Percentiles rank a stretch among this genome's conserved stretches.
Conservation (phyloP, 2,329 filamentous ascomycete species). For the Fusarium sp. region DNA sequence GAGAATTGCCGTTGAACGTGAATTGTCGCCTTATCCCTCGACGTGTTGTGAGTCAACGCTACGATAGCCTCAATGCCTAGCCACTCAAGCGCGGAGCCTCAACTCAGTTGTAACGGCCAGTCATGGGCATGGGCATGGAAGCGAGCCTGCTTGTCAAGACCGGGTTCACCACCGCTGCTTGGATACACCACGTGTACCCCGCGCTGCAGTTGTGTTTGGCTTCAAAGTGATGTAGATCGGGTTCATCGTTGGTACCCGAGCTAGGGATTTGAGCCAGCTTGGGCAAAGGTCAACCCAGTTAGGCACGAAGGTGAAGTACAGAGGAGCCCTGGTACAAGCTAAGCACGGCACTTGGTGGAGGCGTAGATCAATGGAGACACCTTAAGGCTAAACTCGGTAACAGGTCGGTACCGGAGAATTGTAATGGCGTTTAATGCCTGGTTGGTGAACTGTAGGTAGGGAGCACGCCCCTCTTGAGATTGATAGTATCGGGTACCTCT, state of each 20-base stretch:
- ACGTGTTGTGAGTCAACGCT: slow-evolving; percentile 33
- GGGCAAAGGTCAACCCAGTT: slow-evolving; percentile 37
- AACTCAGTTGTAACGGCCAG: slow-evolving; percentile 24
- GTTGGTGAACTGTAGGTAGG: not conserved
- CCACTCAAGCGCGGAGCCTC: slow-evolving; percentile 29
- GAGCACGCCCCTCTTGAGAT: slow-evolving; percentile 22
- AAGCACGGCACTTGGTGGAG: slow-evolving; percentile 43
- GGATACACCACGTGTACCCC: slow-evolving; percentile 43
- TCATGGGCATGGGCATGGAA: slow-evolving; percentile 27
- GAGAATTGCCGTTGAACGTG: not conserved
- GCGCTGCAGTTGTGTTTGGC: slow-evolving; percentile 36
- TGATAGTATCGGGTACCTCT: slow-evolving; percentile 31
- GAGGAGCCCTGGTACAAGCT: slow-evolving; percentile 13
- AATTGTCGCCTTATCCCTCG: not conserved
- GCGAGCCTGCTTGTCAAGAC: slow-evolving; percentile 18
- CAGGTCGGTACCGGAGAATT: slow-evolving; percentile 12
- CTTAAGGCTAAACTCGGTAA: slow-evolving; percentile 20
- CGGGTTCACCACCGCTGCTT: slow-evolving; percentile 26
- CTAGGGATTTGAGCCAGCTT: slow-evolving; percentile 26
- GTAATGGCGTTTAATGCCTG: slow-evolving; percentile 20
- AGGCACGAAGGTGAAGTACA: slow-evolving; percentile 35
- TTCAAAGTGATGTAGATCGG: slow-evolving; percentile 33
- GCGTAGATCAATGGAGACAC: slow-evolving; percentile 42
- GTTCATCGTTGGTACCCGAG: slow-evolving; percentile 42
- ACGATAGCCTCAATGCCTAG: slow-evolving; percentile 11